Conservation (phyloP, 179 eudicot species). For the Beta macrorhiza region DNA sequence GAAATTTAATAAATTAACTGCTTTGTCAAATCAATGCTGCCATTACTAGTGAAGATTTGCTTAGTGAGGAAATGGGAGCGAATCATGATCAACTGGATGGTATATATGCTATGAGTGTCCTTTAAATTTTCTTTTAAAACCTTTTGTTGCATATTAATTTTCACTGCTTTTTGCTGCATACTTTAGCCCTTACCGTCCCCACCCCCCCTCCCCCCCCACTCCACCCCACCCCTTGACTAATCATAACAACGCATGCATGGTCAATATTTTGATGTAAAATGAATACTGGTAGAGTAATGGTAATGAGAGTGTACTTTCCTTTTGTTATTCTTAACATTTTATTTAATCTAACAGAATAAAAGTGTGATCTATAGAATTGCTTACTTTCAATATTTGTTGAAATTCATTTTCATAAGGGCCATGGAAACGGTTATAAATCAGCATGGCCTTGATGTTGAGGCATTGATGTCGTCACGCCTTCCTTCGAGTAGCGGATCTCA, state of each 20-base stretch:
- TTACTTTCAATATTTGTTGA: conserved; percentile 14
- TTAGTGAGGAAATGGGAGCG: not conserved
- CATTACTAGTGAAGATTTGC: not conserved
- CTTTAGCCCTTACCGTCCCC: not conserved
- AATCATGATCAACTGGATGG: not conserved
- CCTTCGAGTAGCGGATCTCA: conserved; percentile 61
- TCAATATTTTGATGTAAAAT: not conserved
- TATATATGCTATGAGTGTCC: not conserved
- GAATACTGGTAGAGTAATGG: not conserved
- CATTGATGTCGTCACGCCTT: conserved; percentile 69
- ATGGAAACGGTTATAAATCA: conserved; percentile 97
- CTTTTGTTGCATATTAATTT: no score
- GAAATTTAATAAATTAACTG: not conserved
- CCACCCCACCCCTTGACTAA: not conserved
- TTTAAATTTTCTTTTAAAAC: not conserved
- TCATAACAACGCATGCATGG: not conserved
- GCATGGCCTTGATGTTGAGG: conserved; percentile 84
- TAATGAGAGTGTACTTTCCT: not conserved
- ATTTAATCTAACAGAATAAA: not conserved
- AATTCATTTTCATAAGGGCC: conserved; percentile 51
- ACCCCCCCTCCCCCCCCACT: not conserved
- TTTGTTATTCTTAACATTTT: not conserved
- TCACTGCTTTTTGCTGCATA: not conserved
- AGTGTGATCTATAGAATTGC: not conserved
- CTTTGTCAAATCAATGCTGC: not conserved